phyloP scores from a whole-genome alignment of 805 yeast genomes.

The Kodamaea laetipori region DNA sequence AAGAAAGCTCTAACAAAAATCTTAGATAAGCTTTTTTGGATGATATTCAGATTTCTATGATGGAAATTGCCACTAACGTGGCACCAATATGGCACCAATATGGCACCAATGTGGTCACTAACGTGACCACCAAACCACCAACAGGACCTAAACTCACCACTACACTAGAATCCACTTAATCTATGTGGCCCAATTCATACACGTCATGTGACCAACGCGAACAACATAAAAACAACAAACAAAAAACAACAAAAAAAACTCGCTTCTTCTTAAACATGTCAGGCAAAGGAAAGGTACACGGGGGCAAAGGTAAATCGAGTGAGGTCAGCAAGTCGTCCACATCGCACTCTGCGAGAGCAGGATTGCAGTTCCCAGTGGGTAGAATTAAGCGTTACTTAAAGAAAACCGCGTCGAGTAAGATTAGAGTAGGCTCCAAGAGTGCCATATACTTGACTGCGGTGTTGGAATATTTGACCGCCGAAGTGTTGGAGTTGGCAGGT shows the following conservation, averaged over 20 bases:
- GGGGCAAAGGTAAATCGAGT: conserved; percentile 95
- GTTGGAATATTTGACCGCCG: conserved; percentile 34
- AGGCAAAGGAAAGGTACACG: conserved; percentile 84
- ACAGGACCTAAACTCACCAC: background rate
- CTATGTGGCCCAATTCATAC: background rate
- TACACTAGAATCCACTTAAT: too few species aligned
- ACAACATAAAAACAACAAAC: conserved; percentile 6
- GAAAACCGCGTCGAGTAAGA: conserved; percentile 80
- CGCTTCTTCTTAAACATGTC: conserved; percentile 55
- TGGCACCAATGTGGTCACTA: too few species aligned
- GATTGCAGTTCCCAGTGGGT: conserved; percentile 96
- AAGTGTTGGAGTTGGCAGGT: conserved; percentile 36
- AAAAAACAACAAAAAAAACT: conserved; percentile 11
- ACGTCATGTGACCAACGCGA: conserved; percentile 11
- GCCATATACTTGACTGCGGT: conserved; percentile 56
- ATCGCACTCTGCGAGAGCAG: conserved; percentile 93
- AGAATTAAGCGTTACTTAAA: conserved; percentile 96
- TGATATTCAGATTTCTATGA: too few species aligned
- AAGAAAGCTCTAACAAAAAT: too few species aligned
- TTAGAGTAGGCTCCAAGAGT: conserved; percentile 80
- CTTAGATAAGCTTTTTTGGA: too few species aligned
- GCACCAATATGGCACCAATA: too few species aligned
- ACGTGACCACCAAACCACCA: background rate
- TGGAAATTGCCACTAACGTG: too few species aligned
- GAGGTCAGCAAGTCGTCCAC: conserved; percentile 67